Evolutionary conservation across 306 rosid species (phyloP).

Genomic region (Casuarina glauca): DNA sequence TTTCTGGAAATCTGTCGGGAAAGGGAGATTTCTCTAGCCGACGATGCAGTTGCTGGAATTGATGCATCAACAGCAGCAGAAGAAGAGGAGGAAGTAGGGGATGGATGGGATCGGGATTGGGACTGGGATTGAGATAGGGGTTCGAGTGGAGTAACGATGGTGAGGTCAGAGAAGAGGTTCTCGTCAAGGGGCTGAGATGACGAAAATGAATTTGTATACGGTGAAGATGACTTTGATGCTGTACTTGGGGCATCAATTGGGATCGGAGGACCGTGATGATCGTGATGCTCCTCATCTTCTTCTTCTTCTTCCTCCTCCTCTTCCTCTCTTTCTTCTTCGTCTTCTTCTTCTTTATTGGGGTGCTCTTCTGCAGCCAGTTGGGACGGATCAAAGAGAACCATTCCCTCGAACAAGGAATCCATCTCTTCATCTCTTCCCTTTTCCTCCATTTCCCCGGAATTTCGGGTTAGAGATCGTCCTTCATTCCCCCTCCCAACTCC

Average conservation of each 20-base stretch:
- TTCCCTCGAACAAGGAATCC: slow-evolving; percentile 83
- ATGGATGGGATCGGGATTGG: not conserved
- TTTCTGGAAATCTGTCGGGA: slow-evolving; percentile 47
- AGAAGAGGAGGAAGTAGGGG: not conserved
- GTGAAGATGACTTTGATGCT: slow-evolving; percentile 11
- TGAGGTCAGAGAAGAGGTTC: slow-evolving; percentile 80
- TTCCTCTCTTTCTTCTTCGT: not conserved
- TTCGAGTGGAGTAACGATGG: slow-evolving; percentile 45
- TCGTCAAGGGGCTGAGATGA: slow-evolving; percentile 71
- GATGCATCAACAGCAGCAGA: slow-evolving; percentile 5
- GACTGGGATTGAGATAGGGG: slow-evolving; percentile 26
- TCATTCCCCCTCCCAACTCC: not conserved
- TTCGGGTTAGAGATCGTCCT: not conserved
- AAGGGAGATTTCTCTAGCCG: not conserved
- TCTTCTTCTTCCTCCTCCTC: not conserved
- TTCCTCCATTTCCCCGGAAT: slow-evolving; percentile 25
- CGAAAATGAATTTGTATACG: not conserved
- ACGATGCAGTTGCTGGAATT: slow-evolving; percentile 4
- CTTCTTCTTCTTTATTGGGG: slow-evolving; percentile 10
- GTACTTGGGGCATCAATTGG: slow-evolving; percentile 19
- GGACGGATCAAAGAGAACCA: slow-evolving; percentile 60
- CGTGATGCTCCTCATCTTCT: slow-evolving; percentile 19
- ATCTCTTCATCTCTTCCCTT: slow-evolving; percentile 44
- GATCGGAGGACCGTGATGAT: slow-evolving; percentile 17
- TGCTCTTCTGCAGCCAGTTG: slow-evolving; percentile 26